Conservation (phyloP, 805 yeast genomes). For the Ogataea paradorogensis region DNA sequence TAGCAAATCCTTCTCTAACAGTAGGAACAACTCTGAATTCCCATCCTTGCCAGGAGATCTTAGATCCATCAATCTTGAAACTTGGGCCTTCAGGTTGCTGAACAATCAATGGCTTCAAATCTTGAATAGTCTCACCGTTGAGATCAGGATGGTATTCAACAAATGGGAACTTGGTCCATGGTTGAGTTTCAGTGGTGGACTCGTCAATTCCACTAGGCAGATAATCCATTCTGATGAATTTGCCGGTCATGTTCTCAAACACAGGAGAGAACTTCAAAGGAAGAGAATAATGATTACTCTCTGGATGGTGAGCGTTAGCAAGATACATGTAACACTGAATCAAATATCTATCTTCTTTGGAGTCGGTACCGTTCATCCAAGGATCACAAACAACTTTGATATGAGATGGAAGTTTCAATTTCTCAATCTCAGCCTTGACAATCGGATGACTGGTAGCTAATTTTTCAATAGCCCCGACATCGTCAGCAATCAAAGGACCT, state of each 20-base stretch:
- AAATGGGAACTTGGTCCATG: constrained; percentile 58
- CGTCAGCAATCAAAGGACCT: constrained; percentile 73
- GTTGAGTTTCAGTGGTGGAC: constrained; percentile 49
- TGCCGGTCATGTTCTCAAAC: constrained; percentile 56
- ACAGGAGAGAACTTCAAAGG: constrained; percentile 76
- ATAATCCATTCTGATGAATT: constrained; percentile 69
- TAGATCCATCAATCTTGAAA: constrained; percentile 55
- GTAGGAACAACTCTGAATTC: constrained; percentile 68
- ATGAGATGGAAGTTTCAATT: constrained; percentile 59
- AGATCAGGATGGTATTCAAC: constrained; percentile 76
- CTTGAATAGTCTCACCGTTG: constrained; percentile 52
- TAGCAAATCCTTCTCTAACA: constrained; percentile 75
- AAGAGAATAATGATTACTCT: constrained; percentile 71
- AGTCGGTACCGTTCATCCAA: constrained; percentile 82
- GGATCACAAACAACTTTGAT: constrained; percentile 62
- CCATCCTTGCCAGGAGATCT: constrained; percentile 82
- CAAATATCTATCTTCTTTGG: constrained; percentile 57
- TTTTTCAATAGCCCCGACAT: constrained; percentile 52
- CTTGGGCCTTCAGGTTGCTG: constrained; percentile 81
- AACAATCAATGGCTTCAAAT: constrained; percentile 65
- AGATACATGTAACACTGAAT: constrained; percentile 76
- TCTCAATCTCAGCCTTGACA: constrained; percentile 62
- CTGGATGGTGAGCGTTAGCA: constrained; percentile 60
- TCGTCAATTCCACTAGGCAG: constrained; percentile 72
- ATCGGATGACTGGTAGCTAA: constrained; percentile 51